A percentile compares a stretch with the other conserved stretches of the same genome.
Evolutionary conservation across 176 grass and related monocot genomes (phyloP).

Genomic region (Tuctoria greenei): DNA sequence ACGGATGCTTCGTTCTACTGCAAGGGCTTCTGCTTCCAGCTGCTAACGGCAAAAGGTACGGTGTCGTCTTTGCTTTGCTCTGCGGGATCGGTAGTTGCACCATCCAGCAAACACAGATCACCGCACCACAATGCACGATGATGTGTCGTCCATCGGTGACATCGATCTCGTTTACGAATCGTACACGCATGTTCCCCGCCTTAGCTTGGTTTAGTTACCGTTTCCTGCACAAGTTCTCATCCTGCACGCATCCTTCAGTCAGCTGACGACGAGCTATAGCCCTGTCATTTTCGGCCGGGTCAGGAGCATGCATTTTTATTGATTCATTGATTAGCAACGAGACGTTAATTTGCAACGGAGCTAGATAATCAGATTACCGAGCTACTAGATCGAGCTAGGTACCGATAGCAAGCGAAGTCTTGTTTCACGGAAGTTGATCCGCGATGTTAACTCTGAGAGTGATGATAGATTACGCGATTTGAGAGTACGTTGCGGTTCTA

Average conservation of each 20-base stretch:
- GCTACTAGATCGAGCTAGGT: too few species aligned
- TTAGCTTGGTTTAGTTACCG: not conserved
- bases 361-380: too few species aligned
- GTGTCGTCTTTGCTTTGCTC: not conserved
- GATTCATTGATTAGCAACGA: not conserved
- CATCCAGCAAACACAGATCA: not conserved
- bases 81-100: not conserved
- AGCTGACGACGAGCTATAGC: constrained; percentile 6
- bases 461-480: not conserved
- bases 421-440: constrained; percentile 16
- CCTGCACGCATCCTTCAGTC: constrained; percentile 21
- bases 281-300: not conserved
- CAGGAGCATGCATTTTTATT: not conserved
- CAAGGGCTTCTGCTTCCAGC: not conserved
- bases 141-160: too few species aligned
- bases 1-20: not conserved
- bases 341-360: constrained; percentile 20
- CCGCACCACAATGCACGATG: too few species aligned
- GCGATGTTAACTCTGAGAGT: not conserved
- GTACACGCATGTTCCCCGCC: not conserved
- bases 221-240: constrained; percentile 9
- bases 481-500: not conserved
- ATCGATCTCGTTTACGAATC: not conserved
- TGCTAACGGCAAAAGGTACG: not conserved
- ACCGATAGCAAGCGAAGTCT: not conserved